These are phyloP conservation scores for Ulota crispa DNA, from an alignment of 225 moss, liverwort and hornwort species.

Conservation along the genomic window DNA sequence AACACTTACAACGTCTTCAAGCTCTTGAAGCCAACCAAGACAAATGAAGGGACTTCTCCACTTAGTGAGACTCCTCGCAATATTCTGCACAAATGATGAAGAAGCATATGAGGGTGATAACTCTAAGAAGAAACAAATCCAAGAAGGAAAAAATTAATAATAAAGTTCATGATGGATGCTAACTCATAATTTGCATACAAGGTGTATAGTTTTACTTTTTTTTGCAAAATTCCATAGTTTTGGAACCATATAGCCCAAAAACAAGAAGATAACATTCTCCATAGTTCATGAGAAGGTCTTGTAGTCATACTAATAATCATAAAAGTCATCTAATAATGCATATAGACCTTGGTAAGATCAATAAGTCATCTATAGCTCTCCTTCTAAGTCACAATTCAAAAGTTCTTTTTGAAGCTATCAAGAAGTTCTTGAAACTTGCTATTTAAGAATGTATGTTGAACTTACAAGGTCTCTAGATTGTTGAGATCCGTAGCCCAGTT, in stretches of 20 bases:
- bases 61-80: slow-evolving; percentile 23
- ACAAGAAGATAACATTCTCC: background rate
- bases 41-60: slow-evolving; percentile 11
- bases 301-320: background rate
- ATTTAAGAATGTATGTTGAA: background rate
- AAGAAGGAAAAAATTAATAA: background rate
- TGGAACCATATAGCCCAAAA: background rate
- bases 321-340: background rate
- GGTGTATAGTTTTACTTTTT: background rate
- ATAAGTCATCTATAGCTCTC: background rate
- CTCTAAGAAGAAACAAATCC: background rate
- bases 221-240: background rate
- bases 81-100: slow-evolving; percentile 1
- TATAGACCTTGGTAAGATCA: background rate
- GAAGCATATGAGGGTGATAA: background rate
- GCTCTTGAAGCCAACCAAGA: slow-evolving; percentile 18
- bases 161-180: background rate
- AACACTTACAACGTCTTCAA: slow-evolving; percentile 25
- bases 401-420: accelerated
- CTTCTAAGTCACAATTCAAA: background rate
- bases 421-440: background rate
- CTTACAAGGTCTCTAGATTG: slow-evolving; percentile 20
- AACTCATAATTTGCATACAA: background rate
- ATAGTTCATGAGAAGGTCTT: background rate
- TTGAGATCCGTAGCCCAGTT: slow-evolving; percentile 18